Percentiles rank a stretch among this genome's conserved stretches.
Evolutionary conservation across 1,284 basidiomycete genomes (phyloP).

Genomic region (Moesziomyces antarcticus): DNA sequence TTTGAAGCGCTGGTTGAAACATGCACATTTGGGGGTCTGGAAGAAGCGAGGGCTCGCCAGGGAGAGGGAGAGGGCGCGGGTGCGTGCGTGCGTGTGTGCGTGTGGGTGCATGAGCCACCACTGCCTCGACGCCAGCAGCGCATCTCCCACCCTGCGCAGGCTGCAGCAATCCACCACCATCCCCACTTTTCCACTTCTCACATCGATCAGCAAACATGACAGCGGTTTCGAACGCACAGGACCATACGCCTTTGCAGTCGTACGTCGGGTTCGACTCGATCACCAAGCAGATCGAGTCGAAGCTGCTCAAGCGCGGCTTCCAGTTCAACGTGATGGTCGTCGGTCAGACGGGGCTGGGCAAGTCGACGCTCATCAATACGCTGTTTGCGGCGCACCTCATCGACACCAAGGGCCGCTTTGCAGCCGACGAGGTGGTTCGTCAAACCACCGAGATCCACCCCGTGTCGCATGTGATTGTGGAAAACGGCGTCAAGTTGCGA

Average conservation of each 20-base stretch:
- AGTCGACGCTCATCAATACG: constrained; percentile 98
- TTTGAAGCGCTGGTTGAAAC: constrained; percentile 1
- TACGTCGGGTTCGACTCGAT: constrained; percentile 73
- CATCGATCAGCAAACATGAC: no score
- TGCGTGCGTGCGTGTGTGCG: constrained; percentile 2
- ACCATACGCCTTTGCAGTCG: constrained; percentile 64
- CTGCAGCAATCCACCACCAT: no score
- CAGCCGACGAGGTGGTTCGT: constrained; percentile 85
- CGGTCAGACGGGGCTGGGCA: constrained; percentile 97
- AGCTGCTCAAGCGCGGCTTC: constrained; percentile 98
- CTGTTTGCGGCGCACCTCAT: constrained; percentile 98
- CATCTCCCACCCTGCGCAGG: background rate
- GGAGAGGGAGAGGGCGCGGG: constrained; percentile 8
- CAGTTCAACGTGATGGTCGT: constrained; percentile 81
- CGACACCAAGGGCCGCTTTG: constrained; percentile 93
- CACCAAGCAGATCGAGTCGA: constrained; percentile 97
- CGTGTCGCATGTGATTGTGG: constrained; percentile 93
- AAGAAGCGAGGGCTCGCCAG: background rate
- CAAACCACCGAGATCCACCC: constrained; percentile 97
- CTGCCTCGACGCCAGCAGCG: background rate
- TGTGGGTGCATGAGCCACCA: constrained; percentile 26
- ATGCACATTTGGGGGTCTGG: background rate
- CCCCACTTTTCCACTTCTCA: background rate
- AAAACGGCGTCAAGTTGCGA: constrained; percentile 93
- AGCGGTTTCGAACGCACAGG: constrained; percentile 29